Base-by-base conservation (phyloP, 768 basidiomycete species). In the Lactarius tabidus region DNA sequence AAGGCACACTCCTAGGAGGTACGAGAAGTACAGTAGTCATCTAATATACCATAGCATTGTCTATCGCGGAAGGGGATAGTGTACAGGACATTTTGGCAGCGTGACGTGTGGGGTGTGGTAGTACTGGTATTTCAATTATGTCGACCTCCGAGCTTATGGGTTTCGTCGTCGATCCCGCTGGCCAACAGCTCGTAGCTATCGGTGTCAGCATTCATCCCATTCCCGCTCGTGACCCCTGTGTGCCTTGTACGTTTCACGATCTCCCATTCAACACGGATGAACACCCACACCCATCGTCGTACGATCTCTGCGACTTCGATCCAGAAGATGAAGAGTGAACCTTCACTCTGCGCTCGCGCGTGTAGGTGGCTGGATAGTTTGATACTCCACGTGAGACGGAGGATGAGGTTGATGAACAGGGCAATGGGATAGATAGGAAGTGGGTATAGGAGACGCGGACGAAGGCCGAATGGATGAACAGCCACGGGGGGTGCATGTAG, bases 211-310 rank as follows among this genome's bases (percentile, higher is more conserved):
- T 58, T 39, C 52, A 36, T n/a, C 14, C 26, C 33, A 23, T 23
- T 51, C 60, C 41, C 45, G 28, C 35, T 7, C 23, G 51, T 41
- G 14, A 41, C 10, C 9, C 29, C 51, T 1, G 51, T 14, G 20
- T 18, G 33, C 51, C 41, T 58, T n/a, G 57, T 57, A 23, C 67
- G 57, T 61, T 15, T 61, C 53, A 68, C 53, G 23, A 88, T 82
- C 77, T 98, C 96, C 97, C 96, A 99, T 77, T 99, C 97, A 48
- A 98, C 85, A 41, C 97, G 85, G 67, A 98, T 76, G 76, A 97
- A 98, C 31, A 97, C 94, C 97, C 97, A 99, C 79, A 98, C 83
- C 97, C 97, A 99, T 71, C 97, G 77, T 68, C 97, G 81, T 39
- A 93, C 73, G 35, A 99, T 77, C 77, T 98, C 97, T 36, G 95